Evolutionary conservation across 345 rosid species (phyloP), one percentile per base, ranked within the genome.

Genomic region (Ailanthus altissimus): DNA sequence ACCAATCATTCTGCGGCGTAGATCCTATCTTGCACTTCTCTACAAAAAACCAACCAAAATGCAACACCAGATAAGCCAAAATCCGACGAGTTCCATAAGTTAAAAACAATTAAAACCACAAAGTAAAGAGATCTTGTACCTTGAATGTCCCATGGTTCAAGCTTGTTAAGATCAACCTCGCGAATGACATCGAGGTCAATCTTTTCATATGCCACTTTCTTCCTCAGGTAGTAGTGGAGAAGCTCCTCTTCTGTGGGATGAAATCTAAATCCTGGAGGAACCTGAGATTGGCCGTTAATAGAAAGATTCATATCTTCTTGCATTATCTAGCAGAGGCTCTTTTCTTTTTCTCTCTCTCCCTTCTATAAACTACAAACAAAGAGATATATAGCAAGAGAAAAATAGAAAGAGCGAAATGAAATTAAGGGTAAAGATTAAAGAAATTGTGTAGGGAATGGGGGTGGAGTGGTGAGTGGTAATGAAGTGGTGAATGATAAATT

Each of bases 101-200:
- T 3, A 32, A 32, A 32, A 32, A 32, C 38, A 32, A 32, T 3
- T 32, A 32, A 49, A 49, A 49, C 53, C 53, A 49, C 16, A 49
- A 62, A 38, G 14, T 32, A 40, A 15, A 49, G 25, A 71, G 58
- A 0, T 16, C 21, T 12, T 3, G 4, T 75, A 96, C 99, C 99
- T 87, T 93, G 99, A 67, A 96, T 91, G 83, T 96, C 99, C 99
- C 99, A 96, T 2, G 99, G 99, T 82, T 96, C 98, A 62, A 96
- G 99, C 90, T 96, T 96, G 81, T 93, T 96, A 58, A 96, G 99
- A 89, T 96, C 99, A 10, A 96, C 98, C 79, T 96, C 99, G 46
- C 93, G 97, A 73, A 96, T 96, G 56, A 96, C 98, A 79, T 96
- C 97, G 54, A 96, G 97, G 85, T 96, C 99, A 21, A 96, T 90